Evolutionary conservation across 2,329 filamentous ascomycete species (phyloP).

Genomic region (Calycina marina): DNA sequence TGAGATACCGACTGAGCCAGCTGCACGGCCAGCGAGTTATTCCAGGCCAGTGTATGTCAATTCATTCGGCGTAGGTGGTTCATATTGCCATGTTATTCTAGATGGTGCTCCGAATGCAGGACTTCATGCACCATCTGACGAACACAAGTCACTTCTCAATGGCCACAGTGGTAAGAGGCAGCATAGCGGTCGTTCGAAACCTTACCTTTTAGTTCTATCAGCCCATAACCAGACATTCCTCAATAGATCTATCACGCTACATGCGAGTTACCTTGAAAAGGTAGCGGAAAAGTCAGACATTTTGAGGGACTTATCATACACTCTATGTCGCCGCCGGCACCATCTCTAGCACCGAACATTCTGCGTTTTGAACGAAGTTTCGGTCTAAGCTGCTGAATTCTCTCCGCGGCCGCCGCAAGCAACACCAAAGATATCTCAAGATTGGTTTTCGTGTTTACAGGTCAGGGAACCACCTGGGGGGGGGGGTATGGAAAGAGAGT

Average conservation of each 20-base stretch:
- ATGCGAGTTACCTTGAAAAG: conserved; percentile 1
- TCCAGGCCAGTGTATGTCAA: conserved; percentile 11
- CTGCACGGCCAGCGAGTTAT: conserved; percentile 5
- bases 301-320: conserved; percentile 4
- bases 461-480: conserved; percentile 16
- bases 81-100: conserved; percentile 10
- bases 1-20: conserved; percentile 12
- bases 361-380: background rate
- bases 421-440: background rate
- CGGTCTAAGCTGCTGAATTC: background rate
- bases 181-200: too few relatives aligned
- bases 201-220: conserved; percentile 5
- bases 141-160: background rate
- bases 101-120: background rate
- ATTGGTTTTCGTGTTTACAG: conserved; percentile 13
- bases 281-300: background rate
- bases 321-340: conserved; percentile 1
- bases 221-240: conserved; percentile 4
- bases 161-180: background rate
- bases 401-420: background rate
- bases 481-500: conserved; percentile 9
- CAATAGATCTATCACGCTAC: background rate
- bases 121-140: background rate
- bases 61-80: conserved; percentile 15
- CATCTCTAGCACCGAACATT: conserved; percentile 3